Evolutionary conservation across 1,139 yeast genomes (phyloP), one percentile per base, ranked within the genome.

Genomic region (Torulaspora globosa): DNA sequence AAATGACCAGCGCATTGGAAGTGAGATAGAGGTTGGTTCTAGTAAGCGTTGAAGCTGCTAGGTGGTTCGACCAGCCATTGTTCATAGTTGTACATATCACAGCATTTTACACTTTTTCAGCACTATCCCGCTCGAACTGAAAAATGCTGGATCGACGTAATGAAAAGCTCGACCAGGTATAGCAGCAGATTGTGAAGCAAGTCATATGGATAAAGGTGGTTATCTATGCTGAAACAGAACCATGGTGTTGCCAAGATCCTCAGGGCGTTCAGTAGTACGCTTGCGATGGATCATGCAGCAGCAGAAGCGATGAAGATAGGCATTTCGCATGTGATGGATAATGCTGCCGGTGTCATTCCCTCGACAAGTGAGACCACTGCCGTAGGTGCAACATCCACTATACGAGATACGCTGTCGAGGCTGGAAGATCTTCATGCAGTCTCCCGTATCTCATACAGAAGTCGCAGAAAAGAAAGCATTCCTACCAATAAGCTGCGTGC

Each of bases 211-310:
- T 19, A 7, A 21, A 10, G 21, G 27, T 15, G 8, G 18, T 14
- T 21, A 5, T n/a, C 3, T 5, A 47, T 47, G 50, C 31, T 47
- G 33, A 44, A 46, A 19, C 41, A 36, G 26, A 33, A 40, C 15
- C 46, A 39, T 12, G 21, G 30, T 36, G 40, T 37, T 18, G 36
- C 41, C n/a, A 32, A 27, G 18, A 30, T 47, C 29, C 34, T 41
- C 16, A 47, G 40, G 26, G 50, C 42, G 16, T 41, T 44, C 35
- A 44, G 33, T 38, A 47, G 48, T 29, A 41, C 47, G 38, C 37
- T 47, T 18, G 32, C 46, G 14, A 27, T 44, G 26, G 50, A 44
- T 12, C 43, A 47, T 29, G n/a, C 41, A 16, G 40, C 43, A 11
- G 43, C 41, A 21, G 43, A 39, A 14, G 42, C 45, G 15, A 26